Base-by-base conservation (phyloP, 2,329 filamentous ascomycete genomes). In the Penicillium sp. region DNA sequence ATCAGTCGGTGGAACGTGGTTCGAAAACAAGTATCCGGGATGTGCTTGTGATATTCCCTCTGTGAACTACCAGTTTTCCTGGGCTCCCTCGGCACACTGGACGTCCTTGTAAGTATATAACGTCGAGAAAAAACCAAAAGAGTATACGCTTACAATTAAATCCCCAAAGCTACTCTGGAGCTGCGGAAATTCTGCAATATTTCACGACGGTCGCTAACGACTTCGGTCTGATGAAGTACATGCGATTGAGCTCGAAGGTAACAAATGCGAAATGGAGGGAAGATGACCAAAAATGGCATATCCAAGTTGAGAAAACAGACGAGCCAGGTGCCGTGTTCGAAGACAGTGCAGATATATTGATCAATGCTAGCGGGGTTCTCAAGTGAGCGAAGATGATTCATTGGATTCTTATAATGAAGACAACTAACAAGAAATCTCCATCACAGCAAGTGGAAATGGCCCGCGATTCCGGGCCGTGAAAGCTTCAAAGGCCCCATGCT, bases 1-100 rank as follows among this genome's bases (percentile, higher is more conserved):
- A n/a, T 65, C 68, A 32, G 58, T 73, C 45, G 70, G 69, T 4
- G 70, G 69, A n/a, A 67, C 69, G 26, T 73, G 70, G 71, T 59
- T 63, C 9, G 68, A 69, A 27, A 71, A 69, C 51, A 55, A 60
- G 24, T 70, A 69, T 46, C 66, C 67, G 2, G 67, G 68, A 7
- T 68, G 66, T 55, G 61, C 60, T 26, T 71, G 68, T 42, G 70
- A 74, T 34, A 64, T 68, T 17, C 64, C 66, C 1, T 59, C 55
- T 10, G 56, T 64, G 20, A 60, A 63, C 13, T 72, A 72, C 49
- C 67, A 68, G 37, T 71, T 66, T 53, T 60, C 68, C 4, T 71
- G 67, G 65, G 52, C 58, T 18, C 58, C 65, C 10, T 63, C 62
- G 30, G 42, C 55, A 5, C 41, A 63, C 17, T 62, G 60, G 58